phyloP scores from a whole-genome alignment of 805 yeast species.

The Saturnispora gosingensis region DNA sequence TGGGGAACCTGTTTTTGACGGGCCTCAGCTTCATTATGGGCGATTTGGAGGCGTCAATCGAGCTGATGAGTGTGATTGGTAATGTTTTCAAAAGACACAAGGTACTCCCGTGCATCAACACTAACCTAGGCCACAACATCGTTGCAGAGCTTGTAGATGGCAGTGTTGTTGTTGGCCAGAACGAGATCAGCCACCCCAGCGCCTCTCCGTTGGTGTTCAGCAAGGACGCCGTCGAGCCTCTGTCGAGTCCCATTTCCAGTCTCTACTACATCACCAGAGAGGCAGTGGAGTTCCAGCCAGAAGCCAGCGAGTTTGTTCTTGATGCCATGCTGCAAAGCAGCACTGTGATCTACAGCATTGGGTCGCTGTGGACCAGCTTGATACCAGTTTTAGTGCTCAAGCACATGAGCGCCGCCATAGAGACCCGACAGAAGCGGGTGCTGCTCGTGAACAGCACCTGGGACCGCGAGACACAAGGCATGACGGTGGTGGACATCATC shows the following conservation, averaged over 20 bases:
- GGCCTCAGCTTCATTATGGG: conserved; percentile 80
- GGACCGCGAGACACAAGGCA: conserved; percentile 74
- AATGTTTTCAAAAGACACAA: conserved; percentile 42
- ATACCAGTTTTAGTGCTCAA: conserved; percentile 67
- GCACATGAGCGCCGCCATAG: conserved; percentile 62
- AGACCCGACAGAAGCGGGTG: conserved; percentile 35
- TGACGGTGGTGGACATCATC: conserved; percentile 55
- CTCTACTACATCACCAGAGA: conserved; percentile 77
- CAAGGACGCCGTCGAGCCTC: conserved; percentile 48
- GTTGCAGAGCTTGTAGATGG: conserved; percentile 69
- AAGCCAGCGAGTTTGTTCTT: conserved; percentile 55
- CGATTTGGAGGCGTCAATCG: conserved; percentile 76
- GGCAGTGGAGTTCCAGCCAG: conserved; percentile 78
- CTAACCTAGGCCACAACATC: conserved; percentile 79
- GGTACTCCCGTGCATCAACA: conserved; percentile 74
- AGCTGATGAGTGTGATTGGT: conserved; percentile 48
- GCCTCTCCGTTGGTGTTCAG: conserved; percentile 60
- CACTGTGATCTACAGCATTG: conserved; percentile 66
- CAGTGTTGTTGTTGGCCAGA: conserved; percentile 74
- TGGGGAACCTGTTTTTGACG: conserved; percentile 77
- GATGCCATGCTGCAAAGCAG: conserved; percentile 41
- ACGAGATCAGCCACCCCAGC: conserved; percentile 87
- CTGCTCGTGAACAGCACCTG: conserved; percentile 61
- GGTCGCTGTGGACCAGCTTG: conserved; percentile 82
- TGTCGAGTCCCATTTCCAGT: conserved; percentile 65